These are phyloP conservation scores for Ophiostoma himal-ulmi DNA, from an alignment of 2,329 filamentous ascomycete genomes.

Conservation along the genomic window DNA sequence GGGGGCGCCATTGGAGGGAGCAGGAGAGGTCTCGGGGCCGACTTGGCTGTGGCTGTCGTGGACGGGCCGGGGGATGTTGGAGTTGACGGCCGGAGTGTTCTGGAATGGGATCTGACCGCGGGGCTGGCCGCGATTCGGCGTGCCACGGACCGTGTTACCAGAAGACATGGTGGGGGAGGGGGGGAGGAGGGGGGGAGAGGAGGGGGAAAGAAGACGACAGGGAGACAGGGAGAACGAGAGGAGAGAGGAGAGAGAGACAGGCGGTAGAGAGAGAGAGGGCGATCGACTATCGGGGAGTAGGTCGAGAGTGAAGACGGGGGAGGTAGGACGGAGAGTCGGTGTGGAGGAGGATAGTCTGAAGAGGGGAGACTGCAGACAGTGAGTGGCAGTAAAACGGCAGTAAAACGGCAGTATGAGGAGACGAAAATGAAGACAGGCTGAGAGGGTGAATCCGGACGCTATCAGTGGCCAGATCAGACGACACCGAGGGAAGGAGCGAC, in stretches of 20 bases:
- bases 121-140: slow-evolving; percentile 56
- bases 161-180: slow-evolving; percentile 45
- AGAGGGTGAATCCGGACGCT: slow-evolving; percentile 14
- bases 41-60: slow-evolving; percentile 43
- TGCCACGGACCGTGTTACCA: slow-evolving; percentile 61
- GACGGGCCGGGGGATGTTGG: slow-evolving; percentile 67
- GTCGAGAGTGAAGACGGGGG: slow-evolving; percentile 6
- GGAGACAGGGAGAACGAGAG: slow-evolving; percentile 8
- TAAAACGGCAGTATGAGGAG: not conserved
- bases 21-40: slow-evolving; percentile 15
- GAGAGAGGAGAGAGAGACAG: slow-evolving; percentile 6
- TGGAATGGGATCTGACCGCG: slow-evolving; percentile 55
- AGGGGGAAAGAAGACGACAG: slow-evolving; percentile 1
- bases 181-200: slow-evolving; percentile 5
- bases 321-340: slow-evolving; percentile 9
- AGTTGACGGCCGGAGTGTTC: slow-evolving; percentile 53
- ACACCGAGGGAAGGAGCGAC: slow-evolving; percentile 10
- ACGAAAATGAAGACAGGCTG: slow-evolving; percentile 10
- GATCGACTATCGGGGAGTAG: not conserved
- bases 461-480: slow-evolving; percentile 12
- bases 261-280: not conserved
- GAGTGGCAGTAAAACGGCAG: not conserved
- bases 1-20: slow-evolving; percentile 39
- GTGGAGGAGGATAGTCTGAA: not conserved
- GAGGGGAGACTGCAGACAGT: not conserved